Evolutionary conservation across 176 grass and related monocot genomes (phyloP).

Genomic region (Rhynchospora pubera): DNA sequence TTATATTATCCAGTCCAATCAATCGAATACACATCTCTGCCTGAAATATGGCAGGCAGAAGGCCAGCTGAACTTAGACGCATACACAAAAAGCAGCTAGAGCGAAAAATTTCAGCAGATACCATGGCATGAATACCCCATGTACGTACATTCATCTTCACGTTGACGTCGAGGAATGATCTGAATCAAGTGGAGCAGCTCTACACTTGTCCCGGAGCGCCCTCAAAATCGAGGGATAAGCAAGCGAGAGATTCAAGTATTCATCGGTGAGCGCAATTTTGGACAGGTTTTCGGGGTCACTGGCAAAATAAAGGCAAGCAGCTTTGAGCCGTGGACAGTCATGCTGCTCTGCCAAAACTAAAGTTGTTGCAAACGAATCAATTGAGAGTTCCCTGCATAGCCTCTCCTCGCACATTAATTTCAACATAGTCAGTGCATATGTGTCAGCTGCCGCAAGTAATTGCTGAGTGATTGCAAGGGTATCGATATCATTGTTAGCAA

Average conservation of each 20-base stretch:
- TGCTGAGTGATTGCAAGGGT: background rate
- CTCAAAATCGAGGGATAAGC: background rate
- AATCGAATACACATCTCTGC: no score
- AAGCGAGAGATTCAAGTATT: background rate
- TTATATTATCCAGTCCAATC: no score
- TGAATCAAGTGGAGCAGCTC: background rate
- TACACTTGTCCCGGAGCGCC: background rate
- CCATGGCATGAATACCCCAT: background rate
- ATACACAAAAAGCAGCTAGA: no score
- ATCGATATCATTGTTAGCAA: background rate
- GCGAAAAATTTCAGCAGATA: background rate
- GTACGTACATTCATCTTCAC: background rate
- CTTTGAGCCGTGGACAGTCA: constrained; percentile 32
- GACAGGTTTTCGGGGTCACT: constrained; percentile 19
- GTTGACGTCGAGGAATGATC: background rate
- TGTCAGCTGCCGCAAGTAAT: constrained; percentile 25
- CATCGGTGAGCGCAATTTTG: constrained; percentile 11
- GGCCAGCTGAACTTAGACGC: no score
- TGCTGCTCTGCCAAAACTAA: constrained; percentile 37
- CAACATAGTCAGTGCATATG: constrained; percentile 31
- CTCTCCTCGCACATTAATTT: constrained; percentile 35
- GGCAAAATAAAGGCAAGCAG: constrained; percentile 36
- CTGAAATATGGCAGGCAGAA: no score
- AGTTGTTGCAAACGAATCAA: constrained; percentile 16
- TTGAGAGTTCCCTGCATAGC: constrained; percentile 13